These are phyloP conservation scores for Voacanga thouarsii DNA, from an alignment of 257 asterid genomes.

Conservation along the genomic window DNA sequence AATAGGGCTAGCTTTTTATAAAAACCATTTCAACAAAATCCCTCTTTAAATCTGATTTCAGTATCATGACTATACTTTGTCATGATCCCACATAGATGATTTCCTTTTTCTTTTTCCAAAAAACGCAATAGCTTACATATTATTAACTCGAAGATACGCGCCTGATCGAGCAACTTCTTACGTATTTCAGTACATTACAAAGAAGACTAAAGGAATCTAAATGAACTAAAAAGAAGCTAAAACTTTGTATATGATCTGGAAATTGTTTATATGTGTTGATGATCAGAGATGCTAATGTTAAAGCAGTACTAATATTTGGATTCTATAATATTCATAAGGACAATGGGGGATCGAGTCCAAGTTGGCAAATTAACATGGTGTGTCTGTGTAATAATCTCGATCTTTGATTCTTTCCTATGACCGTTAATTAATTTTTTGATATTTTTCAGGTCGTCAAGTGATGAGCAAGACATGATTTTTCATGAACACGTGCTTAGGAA, in stretches of 20 bases:
- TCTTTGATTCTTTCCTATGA: conserved; percentile 8
- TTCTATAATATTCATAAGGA: not conserved
- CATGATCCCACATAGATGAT: no score
- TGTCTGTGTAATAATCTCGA: conserved; percentile 20
- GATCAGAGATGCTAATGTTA: not conserved
- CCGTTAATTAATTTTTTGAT: not conserved
- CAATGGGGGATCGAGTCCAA: conserved; percentile 10
- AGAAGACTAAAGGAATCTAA: no score
- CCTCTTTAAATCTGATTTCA: no score
- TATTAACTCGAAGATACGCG: no score
- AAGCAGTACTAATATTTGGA: not conserved
- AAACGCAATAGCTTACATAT: no score
- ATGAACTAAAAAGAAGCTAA: not conserved
- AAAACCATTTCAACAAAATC: no score
- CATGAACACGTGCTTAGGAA: conserved; percentile 30
- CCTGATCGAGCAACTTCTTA: no score
- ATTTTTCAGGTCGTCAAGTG: not conserved
- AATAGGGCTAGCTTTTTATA: no score
- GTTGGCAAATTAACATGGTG: conserved; percentile 29
- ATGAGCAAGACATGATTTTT: conserved; percentile 15
- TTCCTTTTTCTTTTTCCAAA: no score
- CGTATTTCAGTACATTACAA: no score
- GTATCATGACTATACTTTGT: no score
- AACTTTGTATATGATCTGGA: not conserved
- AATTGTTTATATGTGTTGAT: not conserved